These are phyloP conservation scores for Calonectria leucothoes DNA, from an alignment of 2,329 filamentous ascomycete species.

Conservation along the genomic window DNA sequence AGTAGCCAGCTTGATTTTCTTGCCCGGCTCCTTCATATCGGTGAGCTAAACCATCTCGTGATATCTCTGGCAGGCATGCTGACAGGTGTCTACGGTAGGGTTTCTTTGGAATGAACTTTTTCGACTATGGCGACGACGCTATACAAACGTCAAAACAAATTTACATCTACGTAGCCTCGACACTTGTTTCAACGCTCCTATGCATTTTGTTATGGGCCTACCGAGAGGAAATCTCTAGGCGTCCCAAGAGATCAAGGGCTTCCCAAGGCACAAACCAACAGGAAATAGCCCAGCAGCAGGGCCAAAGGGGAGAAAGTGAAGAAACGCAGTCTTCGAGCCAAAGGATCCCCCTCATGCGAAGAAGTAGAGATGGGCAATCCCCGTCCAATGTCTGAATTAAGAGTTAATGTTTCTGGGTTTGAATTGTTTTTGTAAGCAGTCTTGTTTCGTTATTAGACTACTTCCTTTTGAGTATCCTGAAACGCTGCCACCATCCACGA, in stretches of 20 bases:
- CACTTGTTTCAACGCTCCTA: neutral
- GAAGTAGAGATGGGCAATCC: too few species aligned
- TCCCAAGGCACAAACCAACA: neutral
- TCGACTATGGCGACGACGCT: neutral
- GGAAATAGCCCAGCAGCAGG: too few species aligned
- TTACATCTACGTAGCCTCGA: neutral
- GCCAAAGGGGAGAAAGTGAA: too few species aligned
- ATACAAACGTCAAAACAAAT: neutral
- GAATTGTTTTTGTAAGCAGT: neutral
- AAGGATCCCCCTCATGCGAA: too few species aligned
- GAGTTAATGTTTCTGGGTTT: neutral
- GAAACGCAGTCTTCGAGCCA: too few species aligned
- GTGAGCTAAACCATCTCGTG: neutral
- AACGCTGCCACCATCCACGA: conserved; percentile 25
- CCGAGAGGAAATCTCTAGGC: neutral
- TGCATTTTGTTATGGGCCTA: neutral
- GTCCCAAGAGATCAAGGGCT: neutral
- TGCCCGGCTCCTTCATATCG: neutral
- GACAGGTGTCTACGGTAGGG: neutral
- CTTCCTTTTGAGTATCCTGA: conserved; percentile 21
- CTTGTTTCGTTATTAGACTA: neutral
- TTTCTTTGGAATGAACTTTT: neutral
- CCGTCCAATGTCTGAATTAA: too few species aligned
- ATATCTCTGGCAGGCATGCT: neutral
- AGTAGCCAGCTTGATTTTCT: neutral